A percentile compares a stretch with the other conserved stretches of the same genome.
These are phyloP conservation scores for Penicillium sp. DNA, from an alignment of 2,329 filamentous ascomycete species.

Conservation along the genomic window DNA sequence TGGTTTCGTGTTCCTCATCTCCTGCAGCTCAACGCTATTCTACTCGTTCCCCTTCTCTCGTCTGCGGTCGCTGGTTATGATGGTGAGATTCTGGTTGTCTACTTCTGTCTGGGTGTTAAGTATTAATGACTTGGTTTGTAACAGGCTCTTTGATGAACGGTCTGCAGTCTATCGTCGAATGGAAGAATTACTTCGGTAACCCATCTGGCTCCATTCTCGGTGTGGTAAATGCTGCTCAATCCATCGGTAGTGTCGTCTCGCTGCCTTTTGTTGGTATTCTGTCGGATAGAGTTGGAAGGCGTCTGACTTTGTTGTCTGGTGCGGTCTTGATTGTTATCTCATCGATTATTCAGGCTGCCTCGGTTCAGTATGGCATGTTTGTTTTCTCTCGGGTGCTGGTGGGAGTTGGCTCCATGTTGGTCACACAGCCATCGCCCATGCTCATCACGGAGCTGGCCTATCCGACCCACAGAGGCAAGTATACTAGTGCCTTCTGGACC, in stretches of 20 bases:
- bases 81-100: slow-evolving; percentile 31
- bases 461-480: slow-evolving; percentile 35
- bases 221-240: slow-evolving; percentile 50
- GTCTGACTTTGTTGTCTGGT: slow-evolving; percentile 43
- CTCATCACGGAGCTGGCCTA: slow-evolving; percentile 36
- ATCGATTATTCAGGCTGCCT: slow-evolving; percentile 38
- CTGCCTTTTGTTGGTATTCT: slow-evolving; percentile 39
- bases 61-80: slow-evolving; percentile 52
- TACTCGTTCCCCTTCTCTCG: slow-evolving; percentile 50
- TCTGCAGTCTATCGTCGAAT: slow-evolving; percentile 47
- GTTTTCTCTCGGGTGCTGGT: slow-evolving; percentile 64
- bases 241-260: slow-evolving; percentile 46
- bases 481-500: slow-evolving; percentile 27
- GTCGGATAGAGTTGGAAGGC: slow-evolving; percentile 49
- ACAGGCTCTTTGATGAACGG: slow-evolving; percentile 52
- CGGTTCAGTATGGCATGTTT: slow-evolving; percentile 49
- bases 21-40: slow-evolving; percentile 49
- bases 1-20: slow-evolving; percentile 53
- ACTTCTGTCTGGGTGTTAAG: too few species aligned
- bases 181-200: slow-evolving; percentile 48
- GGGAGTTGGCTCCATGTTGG: slow-evolving; percentile 63
- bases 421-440: slow-evolving; percentile 30
- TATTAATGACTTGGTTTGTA: background rate
- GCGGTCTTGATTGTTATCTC: slow-evolving; percentile 50
- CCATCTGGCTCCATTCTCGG: slow-evolving; percentile 48